A percentile compares a stretch with the other conserved stretches of the same genome.
Conservation (phyloP, 768 basidiomycete genomes). For the Sarcodon sp. region DNA sequence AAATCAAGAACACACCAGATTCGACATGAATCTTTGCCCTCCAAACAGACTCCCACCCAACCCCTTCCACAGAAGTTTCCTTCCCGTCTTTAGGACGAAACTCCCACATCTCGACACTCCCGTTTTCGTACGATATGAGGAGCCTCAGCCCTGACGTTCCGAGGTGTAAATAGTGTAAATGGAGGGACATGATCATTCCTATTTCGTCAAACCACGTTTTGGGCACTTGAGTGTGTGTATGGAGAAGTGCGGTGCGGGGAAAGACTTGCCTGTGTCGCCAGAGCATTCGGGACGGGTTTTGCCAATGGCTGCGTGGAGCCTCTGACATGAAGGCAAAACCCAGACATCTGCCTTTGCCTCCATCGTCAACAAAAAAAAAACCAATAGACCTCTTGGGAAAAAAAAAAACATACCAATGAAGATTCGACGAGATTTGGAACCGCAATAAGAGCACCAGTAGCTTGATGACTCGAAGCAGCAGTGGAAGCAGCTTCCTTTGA, state of each 20-base stretch:
- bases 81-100: slow-evolving; percentile 25
- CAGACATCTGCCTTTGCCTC: slow-evolving; percentile 72
- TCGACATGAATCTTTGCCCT: slow-evolving; percentile 54
- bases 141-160: slow-evolving; percentile 37
- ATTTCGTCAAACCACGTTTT: not conserved
- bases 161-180: slow-evolving; percentile 37
- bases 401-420: slow-evolving; percentile 38
- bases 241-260: no score
- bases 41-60: slow-evolving; percentile 69
- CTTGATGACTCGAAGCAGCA: no score
- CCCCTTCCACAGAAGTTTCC: slow-evolving; percentile 49
- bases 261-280: no score
- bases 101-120: slow-evolving; percentile 61
- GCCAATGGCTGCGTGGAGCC: slow-evolving; percentile 82
- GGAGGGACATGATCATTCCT: slow-evolving; percentile 89
- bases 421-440: slow-evolving; percentile 88
- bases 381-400: not conserved
- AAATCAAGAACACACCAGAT: slow-evolving; percentile 36
- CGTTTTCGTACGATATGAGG: slow-evolving; percentile 76
- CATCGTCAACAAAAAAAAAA: not conserved
- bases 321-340: slow-evolving; percentile 49
- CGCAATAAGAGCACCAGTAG: slow-evolving; percentile 35
- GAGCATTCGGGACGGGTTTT: slow-evolving; percentile 22
- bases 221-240: no score
- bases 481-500: not conserved